phyloP scores from a whole-genome alignment of 2,329 filamentous ascomycete species.

The Colletotrichum echinochloae region DNA sequence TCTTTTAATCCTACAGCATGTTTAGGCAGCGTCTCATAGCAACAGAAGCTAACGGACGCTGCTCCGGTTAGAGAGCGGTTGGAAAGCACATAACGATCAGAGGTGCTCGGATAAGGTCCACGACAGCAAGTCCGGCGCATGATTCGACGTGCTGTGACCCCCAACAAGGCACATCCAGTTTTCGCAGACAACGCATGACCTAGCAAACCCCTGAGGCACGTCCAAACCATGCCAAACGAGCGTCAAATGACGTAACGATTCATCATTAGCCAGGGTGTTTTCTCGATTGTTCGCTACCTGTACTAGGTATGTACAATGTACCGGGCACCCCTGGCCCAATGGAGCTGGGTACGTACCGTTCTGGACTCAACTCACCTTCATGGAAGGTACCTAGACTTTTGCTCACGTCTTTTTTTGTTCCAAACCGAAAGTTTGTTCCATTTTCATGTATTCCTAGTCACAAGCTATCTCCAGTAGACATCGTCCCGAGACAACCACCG shows the following conservation, averaged over 20 bases:
- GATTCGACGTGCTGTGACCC: neutral
- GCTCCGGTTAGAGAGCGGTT: constrained; percentile 22
- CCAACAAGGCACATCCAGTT: constrained; percentile 6
- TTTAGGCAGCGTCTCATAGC: constrained; percentile 15
- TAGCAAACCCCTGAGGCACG: constrained; percentile 31
- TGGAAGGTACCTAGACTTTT: neutral
- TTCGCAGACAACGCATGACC: constrained; percentile 32
- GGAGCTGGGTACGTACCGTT: neutral
- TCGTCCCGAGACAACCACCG: neutral
- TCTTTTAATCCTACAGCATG: neutral
- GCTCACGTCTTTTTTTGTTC: neutral
- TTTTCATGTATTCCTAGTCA: neutral
- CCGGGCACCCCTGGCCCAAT: constrained; percentile 11
- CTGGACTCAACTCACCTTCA: neutral
- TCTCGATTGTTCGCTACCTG: neutral
- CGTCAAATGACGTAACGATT: constrained; percentile 26
- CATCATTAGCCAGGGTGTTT: constrained; percentile 16
- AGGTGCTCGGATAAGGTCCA: constrained; percentile 1
- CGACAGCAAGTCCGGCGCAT: neutral
- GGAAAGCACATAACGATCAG: neutral
- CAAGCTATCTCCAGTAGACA: neutral
- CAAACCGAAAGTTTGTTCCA: neutral
- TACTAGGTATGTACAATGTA: constrained; percentile 9
- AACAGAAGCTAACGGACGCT: constrained; percentile 36
- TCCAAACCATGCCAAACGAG: constrained; percentile 18